Base-by-base conservation (phyloP, 164 flowering plant species). In the Nelumbo lutea region DNA sequence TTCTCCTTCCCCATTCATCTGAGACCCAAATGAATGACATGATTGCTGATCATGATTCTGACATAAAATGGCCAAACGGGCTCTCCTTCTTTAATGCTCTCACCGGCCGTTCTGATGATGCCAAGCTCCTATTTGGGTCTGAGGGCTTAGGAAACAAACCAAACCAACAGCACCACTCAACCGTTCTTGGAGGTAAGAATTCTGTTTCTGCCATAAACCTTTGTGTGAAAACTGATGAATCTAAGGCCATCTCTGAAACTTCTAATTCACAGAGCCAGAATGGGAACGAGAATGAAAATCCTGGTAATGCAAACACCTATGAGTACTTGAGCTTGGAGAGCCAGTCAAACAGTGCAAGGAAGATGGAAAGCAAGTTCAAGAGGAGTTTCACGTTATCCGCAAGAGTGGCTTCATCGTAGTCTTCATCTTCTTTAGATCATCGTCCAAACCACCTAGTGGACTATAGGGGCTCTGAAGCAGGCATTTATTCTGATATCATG, bases 41-140 rank as follows among this genome's bases (percentile, higher is more conserved):
- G 86, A 81, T 4, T 27, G 27, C 27, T 27, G 27, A 27, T 27
- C 27, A 27, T 27, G 27, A 27, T 27, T 27, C 27, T 83, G 77
- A 83, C 80, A 82, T 88, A 78, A 88, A 87, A 65, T 87, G 94
- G 94, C 94, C 94, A 0, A 85, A 81, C 59, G 94, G 94, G 4
- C 56, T 88, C 69, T 75, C 86, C 4, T 85, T 88, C 82, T 87
- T 84, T 70, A 78, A 82, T 66, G 94, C 91, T 1, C 84, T 88
- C 41, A 85, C 88, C 0, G 87, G 88, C 15, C 70, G 82, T 42
- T 46, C 72, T 3, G 91, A 87, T 59, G 88, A 85, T 46, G 77
- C 89, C 44, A 86, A 84, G 79, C 85, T 88, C 8, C 59, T 87
- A 82, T 87, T 87, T 63, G 81, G 27, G 27, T 27, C 27, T 27